A percentile compares a stretch with the other conserved stretches of the same genome.
phyloP scores from a whole-genome alignment of 1,284 basidiomycete species.

The Anthracocystis setariae region DNA sequence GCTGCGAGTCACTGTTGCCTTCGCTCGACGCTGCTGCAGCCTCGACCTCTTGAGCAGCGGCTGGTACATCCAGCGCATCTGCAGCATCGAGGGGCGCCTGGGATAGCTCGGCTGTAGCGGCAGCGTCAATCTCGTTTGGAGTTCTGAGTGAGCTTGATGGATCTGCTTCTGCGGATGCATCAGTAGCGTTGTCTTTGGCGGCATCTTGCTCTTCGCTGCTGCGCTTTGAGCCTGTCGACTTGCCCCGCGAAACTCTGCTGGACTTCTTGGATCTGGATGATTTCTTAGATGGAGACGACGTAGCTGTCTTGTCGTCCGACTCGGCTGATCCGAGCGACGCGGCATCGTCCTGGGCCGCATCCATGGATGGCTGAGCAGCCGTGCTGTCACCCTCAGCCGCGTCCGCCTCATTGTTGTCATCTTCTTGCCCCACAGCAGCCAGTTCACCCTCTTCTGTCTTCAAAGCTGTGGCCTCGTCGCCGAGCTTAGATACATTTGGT shows the following conservation, averaged over 20 bases:
- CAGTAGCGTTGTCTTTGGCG: slow-evolving; percentile 5
- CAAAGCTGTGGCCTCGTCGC: slow-evolving; percentile 2
- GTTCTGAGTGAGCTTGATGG: slow-evolving; percentile 7
- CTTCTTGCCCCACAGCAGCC: background rate
- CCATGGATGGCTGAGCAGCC: slow-evolving; percentile 12
- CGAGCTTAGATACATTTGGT: slow-evolving; percentile 5
- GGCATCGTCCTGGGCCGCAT: slow-evolving; percentile 19
- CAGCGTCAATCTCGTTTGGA: background rate
- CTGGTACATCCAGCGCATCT: background rate
- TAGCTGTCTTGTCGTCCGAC: slow-evolving; percentile 29
- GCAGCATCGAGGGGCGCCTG: background rate
- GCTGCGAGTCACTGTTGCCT: slow-evolving; percentile 4
- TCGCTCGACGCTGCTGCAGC: slow-evolving; percentile 3
- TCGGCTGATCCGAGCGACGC: slow-evolving; percentile 34
- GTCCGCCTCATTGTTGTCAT: slow-evolving; percentile 7
- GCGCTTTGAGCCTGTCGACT: slow-evolving; percentile 30
- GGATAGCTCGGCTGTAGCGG: background rate
- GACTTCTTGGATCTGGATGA: slow-evolving; percentile 33
- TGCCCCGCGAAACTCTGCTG: slow-evolving; percentile 28
- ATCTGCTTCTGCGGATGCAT: slow-evolving; percentile 6
- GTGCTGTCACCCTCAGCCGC: slow-evolving; percentile 3
- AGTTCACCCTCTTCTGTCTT: slow-evolving; percentile 9
- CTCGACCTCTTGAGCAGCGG: background rate
- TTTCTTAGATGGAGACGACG: slow-evolving; percentile 31
- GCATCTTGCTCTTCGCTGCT: slow-evolving; percentile 37